A percentile compares a stretch with the other conserved stretches of the same genome.
Evolutionary conservation across 2,329 filamentous ascomycete species (phyloP).

Genomic region (Neofusicoccum sp.): DNA sequence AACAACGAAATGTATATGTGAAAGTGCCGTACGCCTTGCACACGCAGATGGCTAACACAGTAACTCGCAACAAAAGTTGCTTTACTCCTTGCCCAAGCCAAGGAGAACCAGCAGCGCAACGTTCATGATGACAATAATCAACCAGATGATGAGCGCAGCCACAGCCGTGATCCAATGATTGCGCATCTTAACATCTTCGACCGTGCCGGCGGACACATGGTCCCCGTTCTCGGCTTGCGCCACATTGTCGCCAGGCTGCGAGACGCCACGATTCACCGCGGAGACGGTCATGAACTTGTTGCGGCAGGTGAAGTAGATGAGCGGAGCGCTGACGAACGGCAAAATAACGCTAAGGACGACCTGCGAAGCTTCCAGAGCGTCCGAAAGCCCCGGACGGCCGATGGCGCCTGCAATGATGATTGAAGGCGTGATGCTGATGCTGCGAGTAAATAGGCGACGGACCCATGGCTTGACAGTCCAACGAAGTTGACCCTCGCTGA

Average conservation of each 20-base stretch:
- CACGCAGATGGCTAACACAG: background rate
- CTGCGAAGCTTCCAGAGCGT: conserved; percentile 72
- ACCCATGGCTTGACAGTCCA: conserved; percentile 77
- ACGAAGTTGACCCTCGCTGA: conserved; percentile 76
- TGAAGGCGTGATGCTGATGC: conserved; percentile 75
- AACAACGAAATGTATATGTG: background rate
- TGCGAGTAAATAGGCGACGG: conserved; percentile 72
- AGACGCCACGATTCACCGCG: conserved; percentile 20
- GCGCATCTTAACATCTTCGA: conserved; percentile 58
- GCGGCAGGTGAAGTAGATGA: conserved; percentile 82
- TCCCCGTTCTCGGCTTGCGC: conserved; percentile 16
- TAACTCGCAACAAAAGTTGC: no score
- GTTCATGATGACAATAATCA: conserved; percentile 74
- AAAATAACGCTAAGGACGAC: conserved; percentile 76
- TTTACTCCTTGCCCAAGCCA: conserved; percentile 49
- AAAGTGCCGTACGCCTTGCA: background rate
- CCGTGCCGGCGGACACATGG: conserved; percentile 22
- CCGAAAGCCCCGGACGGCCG: conserved; percentile 66
- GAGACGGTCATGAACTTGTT: conserved; percentile 75
- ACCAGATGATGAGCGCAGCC: conserved; percentile 65
- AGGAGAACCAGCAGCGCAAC: conserved; percentile 69
- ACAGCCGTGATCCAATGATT: conserved; percentile 66
- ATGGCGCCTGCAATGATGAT: conserved; percentile 82
- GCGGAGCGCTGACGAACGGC: conserved; percentile 77
- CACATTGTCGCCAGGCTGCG: background rate